These are phyloP conservation scores for Aciculosporium take DNA, from an alignment of 2,329 filamentous ascomycete species.

Conservation along the genomic window DNA sequence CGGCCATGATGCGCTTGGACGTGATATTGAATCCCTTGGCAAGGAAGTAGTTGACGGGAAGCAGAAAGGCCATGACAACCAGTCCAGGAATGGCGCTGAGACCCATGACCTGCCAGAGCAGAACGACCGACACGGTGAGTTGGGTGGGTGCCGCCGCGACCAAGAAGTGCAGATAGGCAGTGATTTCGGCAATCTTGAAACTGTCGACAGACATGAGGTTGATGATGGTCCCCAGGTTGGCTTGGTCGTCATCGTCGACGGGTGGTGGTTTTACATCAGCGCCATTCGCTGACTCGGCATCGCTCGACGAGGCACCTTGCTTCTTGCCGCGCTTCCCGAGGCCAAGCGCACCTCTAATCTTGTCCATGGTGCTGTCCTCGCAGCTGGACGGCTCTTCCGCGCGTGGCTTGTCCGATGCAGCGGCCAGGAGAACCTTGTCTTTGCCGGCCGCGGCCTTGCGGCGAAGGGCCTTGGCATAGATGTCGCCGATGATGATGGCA, in stretches of 20 bases:
- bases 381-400: conserved; percentile 15
- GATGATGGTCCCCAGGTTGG: conserved; percentile 94
- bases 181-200: conserved; percentile 93
- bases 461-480: conserved; percentile 88
- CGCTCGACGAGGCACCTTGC: conserved; percentile 20
- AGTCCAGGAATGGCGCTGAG: conserved; percentile 90
- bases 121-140: conserved; percentile 60
- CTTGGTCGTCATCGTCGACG: conserved; percentile 53
- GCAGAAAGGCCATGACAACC: conserved; percentile 71
- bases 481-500: conserved; percentile 91
- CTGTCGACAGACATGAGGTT: conserved; percentile 99
- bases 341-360: conserved; percentile 42
- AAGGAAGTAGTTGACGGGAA: conserved; percentile 83
- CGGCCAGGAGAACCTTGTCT: conserved; percentile 57
- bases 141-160: conserved; percentile 84
- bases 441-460: conserved; percentile 70
- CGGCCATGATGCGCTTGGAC: conserved; percentile 81
- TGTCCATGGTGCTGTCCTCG: conserved; percentile 29
- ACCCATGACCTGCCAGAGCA: conserved; percentile 84
- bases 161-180: conserved; percentile 91
- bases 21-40: conserved; percentile 72
- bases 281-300: conserved; percentile 21
- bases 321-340: conserved; percentile 44
- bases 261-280: conserved; percentile 22
- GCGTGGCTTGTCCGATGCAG: conserved; percentile 24